A percentile compares a stretch with the other conserved stretches of the same genome.
Conservation (phyloP, 78 protist species). For the Dictyostelium capitatum region DNA sequence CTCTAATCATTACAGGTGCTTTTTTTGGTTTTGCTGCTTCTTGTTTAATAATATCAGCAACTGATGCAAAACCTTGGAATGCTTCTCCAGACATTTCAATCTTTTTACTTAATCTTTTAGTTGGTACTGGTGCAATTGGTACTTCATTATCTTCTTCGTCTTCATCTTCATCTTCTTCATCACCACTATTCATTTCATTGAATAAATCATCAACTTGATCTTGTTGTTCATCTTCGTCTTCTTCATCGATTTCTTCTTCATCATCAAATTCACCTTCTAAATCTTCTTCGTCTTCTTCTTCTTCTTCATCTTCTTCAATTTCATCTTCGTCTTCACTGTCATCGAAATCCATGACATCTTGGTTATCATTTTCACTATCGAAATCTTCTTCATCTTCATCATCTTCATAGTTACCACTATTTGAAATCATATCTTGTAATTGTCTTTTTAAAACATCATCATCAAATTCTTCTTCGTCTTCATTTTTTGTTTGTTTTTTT, state of each 20-base stretch:
- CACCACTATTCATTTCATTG: conserved; percentile 29
- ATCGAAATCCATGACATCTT: conserved; percentile 11
- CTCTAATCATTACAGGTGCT: conserved; percentile 39
- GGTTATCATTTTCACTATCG: conserved; percentile 7
- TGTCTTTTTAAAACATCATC: conserved; percentile 15
- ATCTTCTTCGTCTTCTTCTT: conserved; percentile 36
- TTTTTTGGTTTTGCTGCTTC: conserved; percentile 30
- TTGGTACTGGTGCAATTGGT: conserved; percentile 35
- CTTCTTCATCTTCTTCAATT: conserved; percentile 25
- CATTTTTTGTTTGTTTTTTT: not conserved
- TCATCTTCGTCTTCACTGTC: conserved; percentile 18
- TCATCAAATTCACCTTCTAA: conserved; percentile 20
- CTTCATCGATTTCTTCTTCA: conserved; percentile 33
- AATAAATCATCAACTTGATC: conserved; percentile 13
- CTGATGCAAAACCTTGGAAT: conserved; percentile 67
- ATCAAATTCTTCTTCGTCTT: not conserved
- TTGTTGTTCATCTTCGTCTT: conserved; percentile 24
- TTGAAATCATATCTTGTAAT: not conserved
- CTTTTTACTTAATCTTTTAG: conserved; percentile 29
- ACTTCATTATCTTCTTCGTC: conserved; percentile 44
- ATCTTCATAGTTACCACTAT: conserved; percentile 5
- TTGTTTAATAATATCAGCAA: conserved; percentile 26
- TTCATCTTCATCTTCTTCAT: conserved; percentile 40
- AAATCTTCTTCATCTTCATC: conserved; percentile 55
- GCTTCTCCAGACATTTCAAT: conserved; percentile 15